Percentiles rank a stretch among this genome's conserved stretches.
Conservation (phyloP, 768 basidiomycete genomes). For the Boletus pseudo-olivaceus region DNA sequence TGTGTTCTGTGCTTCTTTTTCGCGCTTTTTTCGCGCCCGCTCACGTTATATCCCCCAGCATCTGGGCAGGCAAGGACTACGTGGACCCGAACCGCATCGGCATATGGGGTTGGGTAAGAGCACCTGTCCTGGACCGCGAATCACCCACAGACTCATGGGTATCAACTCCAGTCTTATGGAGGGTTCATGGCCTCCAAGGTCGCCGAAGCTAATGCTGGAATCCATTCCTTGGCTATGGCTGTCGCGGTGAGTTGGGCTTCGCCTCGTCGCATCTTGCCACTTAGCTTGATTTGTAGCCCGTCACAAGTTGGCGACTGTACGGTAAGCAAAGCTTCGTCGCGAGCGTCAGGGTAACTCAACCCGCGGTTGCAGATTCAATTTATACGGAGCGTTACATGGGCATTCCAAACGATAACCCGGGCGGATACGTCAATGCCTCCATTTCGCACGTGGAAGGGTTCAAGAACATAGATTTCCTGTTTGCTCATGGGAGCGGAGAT, state of each 20-base stretch:
- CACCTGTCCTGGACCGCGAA: neutral
- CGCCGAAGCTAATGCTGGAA: conserved; percentile 82
- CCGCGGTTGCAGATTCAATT: conserved; percentile 66
- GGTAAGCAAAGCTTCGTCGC: conserved; percentile 40
- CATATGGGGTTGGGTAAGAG: conserved; percentile 94
- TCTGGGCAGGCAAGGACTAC: conserved; percentile 84
- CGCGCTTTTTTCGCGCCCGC: neutral
- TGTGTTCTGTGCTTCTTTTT: conserved; percentile 29
- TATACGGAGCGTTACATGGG: conserved; percentile 99
- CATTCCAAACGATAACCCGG: conserved; percentile 70
- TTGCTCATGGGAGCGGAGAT: conserved; percentile 92
- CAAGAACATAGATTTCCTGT: conserved; percentile 70
- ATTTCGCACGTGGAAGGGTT: conserved; percentile 89
- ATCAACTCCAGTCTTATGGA: conserved; percentile 71
- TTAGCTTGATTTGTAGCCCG: conserved; percentile 50
- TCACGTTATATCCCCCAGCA: conserved; percentile 35
- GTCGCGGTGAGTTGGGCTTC: conserved; percentile 62
- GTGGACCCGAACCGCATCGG: conserved; percentile 88
- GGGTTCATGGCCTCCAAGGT: conserved; percentile 96
- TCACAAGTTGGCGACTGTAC: conserved; percentile 82
- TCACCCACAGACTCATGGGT: neutral
- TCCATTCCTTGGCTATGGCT: conserved; percentile 89
- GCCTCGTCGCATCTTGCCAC: neutral
- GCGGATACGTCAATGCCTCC: conserved; percentile 87
- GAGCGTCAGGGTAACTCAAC: neutral